Base-by-base conservation (phyloP, 441 rosid species). In the Sinapis alba region DNA sequence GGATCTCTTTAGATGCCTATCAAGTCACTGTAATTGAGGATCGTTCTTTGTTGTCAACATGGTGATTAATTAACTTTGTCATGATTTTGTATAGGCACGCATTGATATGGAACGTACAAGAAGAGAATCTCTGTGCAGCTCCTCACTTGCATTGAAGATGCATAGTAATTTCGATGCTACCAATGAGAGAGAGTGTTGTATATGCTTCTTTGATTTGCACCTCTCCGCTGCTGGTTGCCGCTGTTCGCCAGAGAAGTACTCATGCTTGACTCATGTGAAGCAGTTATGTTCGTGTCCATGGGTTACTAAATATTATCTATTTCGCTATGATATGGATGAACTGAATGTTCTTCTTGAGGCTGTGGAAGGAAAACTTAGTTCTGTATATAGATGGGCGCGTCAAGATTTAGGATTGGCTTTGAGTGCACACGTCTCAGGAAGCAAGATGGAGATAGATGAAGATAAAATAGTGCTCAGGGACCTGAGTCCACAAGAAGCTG, bases 341-440 rank as follows among this genome's bases (percentile, higher is more conserved):
- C 83, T 96, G 70, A 81, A 91, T 79, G 86, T 96, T 82, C 98
- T 96, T 64, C 88, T 89, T 36, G 98, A 94, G 84, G 99, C 99
- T 60, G 80, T 96, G 85, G 98, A 92, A 86, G 99, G 99, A 68
- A 96, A 92, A 83, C 71, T 96, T 72, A 89, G 97, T 79, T 90
- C 99, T 65, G 87, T 96, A 28, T 96, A 94, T 83, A 85, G 97
- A 85, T 96, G 99, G 99, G 98, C 98, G 24, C 90, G 85, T 82
- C 90, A 86, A 43, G 98, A 94, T 86, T 95, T 96, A 80, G 99
- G 98, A 65, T 83, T 96, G 66, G 94, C 97, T 73, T 84, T 94
- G 79, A 84, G 89, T 78, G 65, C 94, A 62, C 76, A 71, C 13
- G 30, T 83, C 70, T 75, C 90, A 24, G 86, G 73, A 71, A 87